Evolutionary conservation across 805 yeast species (phyloP), one percentile per base, ranked within the genome.

Genomic region (Pichia californica): DNA sequence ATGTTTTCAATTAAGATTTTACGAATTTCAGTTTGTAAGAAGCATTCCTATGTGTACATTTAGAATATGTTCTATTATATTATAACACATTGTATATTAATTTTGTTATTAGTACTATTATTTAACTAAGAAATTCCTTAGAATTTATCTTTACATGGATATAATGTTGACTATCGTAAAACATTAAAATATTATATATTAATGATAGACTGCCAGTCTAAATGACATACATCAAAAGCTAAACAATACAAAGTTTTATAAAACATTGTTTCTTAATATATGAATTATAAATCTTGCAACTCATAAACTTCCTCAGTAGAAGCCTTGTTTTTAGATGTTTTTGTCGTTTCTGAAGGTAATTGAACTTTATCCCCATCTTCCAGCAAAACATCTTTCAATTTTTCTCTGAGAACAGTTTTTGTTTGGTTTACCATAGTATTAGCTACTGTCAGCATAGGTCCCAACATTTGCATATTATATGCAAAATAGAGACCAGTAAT

Each of bases 381-480:
- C 13, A 74, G 50, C 18, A 85, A 64, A 43, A 80, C 58, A 42
- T 77, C 80, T 45, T 78, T 76, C 47, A 85, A 58, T 54, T 76
- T 79, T 38, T 70, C 74, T 53, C 80, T 87, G 14, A 71, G 78
- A 18, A 83, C 76, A 1, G 60, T 64, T 31, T 77, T 57, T 0
- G 81, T 66, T 53, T 83, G 83, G 31, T 76, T 77, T 11, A 73
- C 38, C 56, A 83, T 76, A 16, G 81, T 71, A 44, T 74, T 72
- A 5, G 66, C 74, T 20, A 88, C 78, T 31, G 71, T 67, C 40
- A 76, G 51, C 10, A 89, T 80, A 0, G 96, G 96, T 6, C 83
- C 82, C 67, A 91, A 74, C 61, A 91, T 65, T 51, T 83, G 83
- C 59, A 83, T 69, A 44, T 72, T 74, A 57, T 85, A 82, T 46